Evolutionary conservation across 805 yeast genomes (phyloP), one percentile per base, ranked within the genome.

Genomic region (Cyberlindnera saturnus): DNA sequence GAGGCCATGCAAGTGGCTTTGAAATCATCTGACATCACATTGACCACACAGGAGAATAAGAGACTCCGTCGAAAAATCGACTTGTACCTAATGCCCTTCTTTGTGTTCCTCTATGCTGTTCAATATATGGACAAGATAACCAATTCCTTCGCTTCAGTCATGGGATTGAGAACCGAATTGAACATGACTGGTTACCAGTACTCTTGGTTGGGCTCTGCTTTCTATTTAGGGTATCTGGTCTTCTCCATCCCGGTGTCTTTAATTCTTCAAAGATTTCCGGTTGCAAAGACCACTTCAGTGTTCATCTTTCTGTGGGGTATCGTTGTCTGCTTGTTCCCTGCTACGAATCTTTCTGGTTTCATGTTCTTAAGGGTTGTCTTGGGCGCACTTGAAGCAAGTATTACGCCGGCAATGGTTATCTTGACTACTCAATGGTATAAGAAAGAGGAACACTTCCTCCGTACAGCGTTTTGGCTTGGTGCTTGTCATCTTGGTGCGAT

Each of bases 91-190:
- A 59, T 76, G 52, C 80, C 85, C 1, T 44, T 78, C 41, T 64
- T 79, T 61, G 70, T 74, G 48, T 43, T 70, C 19, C 52, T 75
- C 20, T 74, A 75, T 59, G 67, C 75, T 13, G 58, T 72, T 17
- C 84, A 79, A 59, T 75, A 67, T 49, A 74, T 81, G 79, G 87
- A 81, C 61, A 81, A 81, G 56, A 61, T 65, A 17, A 63, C 82
- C 4, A 70, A 67, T 38, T 45, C 49, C 3, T 65, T 70, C 37
- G 77, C 81, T 1, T 70, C 81, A 6, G 70, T 79, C 32, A 66
- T 73, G 71, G 82, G 79, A 37, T 61, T 73, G 39, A 61, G 65
- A 48, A 57, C 52, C 8, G 81, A 69, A 45, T 59, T 69, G 49
- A 62, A 63, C 45, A 75, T 77, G 77, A 48, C 50, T 43, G 75